Evolutionary conservation across 495 filamentous ascomycete species (phyloP), one percentile per base, ranked within the genome.

Genomic region (Cairneyella variabilis): DNA sequence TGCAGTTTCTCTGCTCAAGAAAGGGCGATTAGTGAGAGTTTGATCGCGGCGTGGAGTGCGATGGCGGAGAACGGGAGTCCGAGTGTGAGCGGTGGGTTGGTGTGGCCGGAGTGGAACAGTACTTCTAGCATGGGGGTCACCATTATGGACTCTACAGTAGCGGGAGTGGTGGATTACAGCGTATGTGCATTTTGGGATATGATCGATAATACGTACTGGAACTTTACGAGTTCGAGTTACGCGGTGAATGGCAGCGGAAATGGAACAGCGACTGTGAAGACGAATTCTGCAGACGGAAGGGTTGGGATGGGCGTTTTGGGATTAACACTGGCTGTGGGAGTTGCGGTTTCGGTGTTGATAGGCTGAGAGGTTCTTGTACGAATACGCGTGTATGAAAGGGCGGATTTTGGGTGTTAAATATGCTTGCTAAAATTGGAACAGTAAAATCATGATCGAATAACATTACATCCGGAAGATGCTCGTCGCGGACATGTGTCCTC

Each of bases 31-130:
- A 63, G 68, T 34, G 52, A 49, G 10, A 42, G 63, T 23, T 64
- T 75, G 60, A 66, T 67, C 40, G 61, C 57, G 12, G 55, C 67
- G 3, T 73, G 71, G 70, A 68, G 60, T 8, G 60, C 63, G 14
- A 71, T 75, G 71, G 68, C 71, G 8, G 55, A 55, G 36, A 58
- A 54, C 11, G 68, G 53, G 20, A 48, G 32, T 39, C 51, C 51
- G 6, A 45, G 21, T 27, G 43, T 39, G n/a, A 65, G 64, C 2
- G 66, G 20, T n/a, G 62, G 64, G 22, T 17, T 53, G 23, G 11
- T 26, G 6, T 72, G 69, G 69, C 67, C 71, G 40, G 25, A 37
- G 16, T 71, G 61, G 58, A 53, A 44, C 3, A 55, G 40, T 3
- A 38, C 36, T 41, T 44, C 38, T 12, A 64, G 60, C n/a, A 38